Conservation (phyloP, 148 eudicot species). For the Rhododendron ovatum region DNA sequence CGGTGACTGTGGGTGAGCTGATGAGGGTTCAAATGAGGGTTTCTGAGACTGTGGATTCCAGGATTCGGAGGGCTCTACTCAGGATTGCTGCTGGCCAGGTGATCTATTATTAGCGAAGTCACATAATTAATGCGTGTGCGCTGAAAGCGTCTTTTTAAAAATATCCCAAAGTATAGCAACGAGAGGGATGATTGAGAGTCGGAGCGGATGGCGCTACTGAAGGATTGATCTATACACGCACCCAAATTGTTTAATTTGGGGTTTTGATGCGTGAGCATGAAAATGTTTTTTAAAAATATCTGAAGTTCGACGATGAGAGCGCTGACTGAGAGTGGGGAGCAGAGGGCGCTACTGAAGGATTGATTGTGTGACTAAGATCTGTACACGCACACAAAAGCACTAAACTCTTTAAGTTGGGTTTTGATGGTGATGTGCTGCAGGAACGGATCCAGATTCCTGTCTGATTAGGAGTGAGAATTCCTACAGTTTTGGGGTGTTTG, state of each 20-base stretch:
- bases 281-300: no score
- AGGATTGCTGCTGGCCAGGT: conserved; percentile 94
- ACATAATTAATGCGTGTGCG: neutral
- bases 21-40: conserved; percentile 90
- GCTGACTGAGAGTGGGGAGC: neutral
- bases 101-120: neutral
- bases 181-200: neutral
- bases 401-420: neutral
- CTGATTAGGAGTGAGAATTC: neutral
- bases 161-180: neutral
- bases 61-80: conserved; percentile 75
- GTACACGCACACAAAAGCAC: neutral
- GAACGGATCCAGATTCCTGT: neutral
- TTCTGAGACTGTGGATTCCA: conserved; percentile 62
- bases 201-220: neutral
- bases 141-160: neutral
- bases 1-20: conserved; percentile 78
- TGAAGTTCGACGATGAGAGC: no score
- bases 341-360: neutral
- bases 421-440: neutral
- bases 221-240: neutral
- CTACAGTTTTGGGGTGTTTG: neutral
- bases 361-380: neutral
- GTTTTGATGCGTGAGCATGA: neutral
- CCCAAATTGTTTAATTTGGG: neutral